These are phyloP conservation scores for baker's yeast (Saccharomyces cerevisiae) DNA, from an alignment of 805 yeast genomes.

Conservation along the genomic window DNA sequence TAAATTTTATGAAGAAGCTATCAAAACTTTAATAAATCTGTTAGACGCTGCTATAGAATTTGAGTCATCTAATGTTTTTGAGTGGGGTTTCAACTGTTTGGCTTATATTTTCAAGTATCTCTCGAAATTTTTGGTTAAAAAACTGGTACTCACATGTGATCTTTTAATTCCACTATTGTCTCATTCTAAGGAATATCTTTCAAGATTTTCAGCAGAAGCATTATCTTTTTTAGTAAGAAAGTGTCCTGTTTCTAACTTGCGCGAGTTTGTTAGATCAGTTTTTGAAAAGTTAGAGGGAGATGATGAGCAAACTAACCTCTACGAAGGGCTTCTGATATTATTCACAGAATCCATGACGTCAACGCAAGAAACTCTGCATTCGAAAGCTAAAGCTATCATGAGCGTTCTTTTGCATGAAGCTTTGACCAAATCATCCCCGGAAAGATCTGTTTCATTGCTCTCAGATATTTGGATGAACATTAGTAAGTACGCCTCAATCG, in stretches of 20 bases:
- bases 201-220: slow-evolving; percentile 86
- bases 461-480: slow-evolving; percentile 51
- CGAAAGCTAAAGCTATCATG: slow-evolving; percentile 52
- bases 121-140: slow-evolving; percentile 51
- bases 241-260: slow-evolving; percentile 42
- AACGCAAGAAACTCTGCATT: slow-evolving; percentile 65
- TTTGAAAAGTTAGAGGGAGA: slow-evolving; percentile 30
- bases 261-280: slow-evolving; percentile 37
- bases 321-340: slow-evolving; percentile 52
- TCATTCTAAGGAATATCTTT: slow-evolving; percentile 53
- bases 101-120: slow-evolving; percentile 88
- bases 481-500: slow-evolving; percentile 44
- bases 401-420: slow-evolving; percentile 34
- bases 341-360: slow-evolving; percentile 69
- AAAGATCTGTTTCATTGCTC: slow-evolving; percentile 34
- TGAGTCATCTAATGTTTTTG: slow-evolving; percentile 56
- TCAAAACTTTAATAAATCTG: slow-evolving; percentile 43
- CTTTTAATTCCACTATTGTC: slow-evolving; percentile 54
- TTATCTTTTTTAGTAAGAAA: slow-evolving; percentile 75
- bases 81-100: slow-evolving; percentile 74
- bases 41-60: slow-evolving; percentile 36
- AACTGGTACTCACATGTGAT: slow-evolving; percentile 62
- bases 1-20: slow-evolving; percentile 50
- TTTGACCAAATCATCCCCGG: slow-evolving; percentile 4
- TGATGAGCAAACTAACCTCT: slow-evolving; percentile 37